These are phyloP conservation scores for Styphnolobium japonicum DNA, from an alignment of 306 rosid genomes.

Conservation along the genomic window DNA sequence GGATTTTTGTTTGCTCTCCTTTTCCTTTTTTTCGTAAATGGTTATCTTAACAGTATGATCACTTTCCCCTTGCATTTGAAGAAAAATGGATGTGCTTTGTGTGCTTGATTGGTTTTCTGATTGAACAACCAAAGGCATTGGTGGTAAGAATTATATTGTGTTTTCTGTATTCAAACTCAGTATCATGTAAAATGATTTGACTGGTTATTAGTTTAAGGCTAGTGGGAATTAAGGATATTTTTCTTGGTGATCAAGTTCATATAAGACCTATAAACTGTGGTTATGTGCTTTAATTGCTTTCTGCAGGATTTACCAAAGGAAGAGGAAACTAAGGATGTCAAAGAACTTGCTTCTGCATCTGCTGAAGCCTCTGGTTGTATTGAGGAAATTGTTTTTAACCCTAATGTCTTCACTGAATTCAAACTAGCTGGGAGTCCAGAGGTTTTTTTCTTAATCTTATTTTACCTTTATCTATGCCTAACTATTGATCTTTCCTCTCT, in stretches of 20 bases:
- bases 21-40: not conserved
- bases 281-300: conserved; percentile 15
- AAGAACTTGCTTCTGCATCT: conserved; percentile 40
- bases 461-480: not conserved
- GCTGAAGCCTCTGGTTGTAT: conserved; percentile 34
- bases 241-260: not conserved
- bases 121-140: conserved; percentile 4
- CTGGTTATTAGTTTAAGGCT: not conserved
- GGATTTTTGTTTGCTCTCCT: not conserved
- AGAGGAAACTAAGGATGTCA: conserved; percentile 45
- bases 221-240: not conserved
- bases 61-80: not conserved
- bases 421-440: conserved; percentile 78
- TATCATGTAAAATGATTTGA: not conserved
- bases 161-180: not conserved
- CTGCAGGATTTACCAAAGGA: conserved; percentile 52
- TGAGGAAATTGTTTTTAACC: conserved; percentile 76
- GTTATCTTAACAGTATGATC: not conserved
- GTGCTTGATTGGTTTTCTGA: not conserved
- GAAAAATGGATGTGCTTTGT: not conserved
- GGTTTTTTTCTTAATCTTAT: conserved; percentile 36
- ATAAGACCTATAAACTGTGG: not conserved
- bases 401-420: conserved; percentile 91
- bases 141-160: conserved; percentile 1
- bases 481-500: not conserved